A percentile compares a stretch with the other conserved stretches of the same genome.
Evolutionary conservation across 2,329 filamentous ascomycete species (phyloP).

Genomic region (Purpureocillium takamizusanense): DNA sequence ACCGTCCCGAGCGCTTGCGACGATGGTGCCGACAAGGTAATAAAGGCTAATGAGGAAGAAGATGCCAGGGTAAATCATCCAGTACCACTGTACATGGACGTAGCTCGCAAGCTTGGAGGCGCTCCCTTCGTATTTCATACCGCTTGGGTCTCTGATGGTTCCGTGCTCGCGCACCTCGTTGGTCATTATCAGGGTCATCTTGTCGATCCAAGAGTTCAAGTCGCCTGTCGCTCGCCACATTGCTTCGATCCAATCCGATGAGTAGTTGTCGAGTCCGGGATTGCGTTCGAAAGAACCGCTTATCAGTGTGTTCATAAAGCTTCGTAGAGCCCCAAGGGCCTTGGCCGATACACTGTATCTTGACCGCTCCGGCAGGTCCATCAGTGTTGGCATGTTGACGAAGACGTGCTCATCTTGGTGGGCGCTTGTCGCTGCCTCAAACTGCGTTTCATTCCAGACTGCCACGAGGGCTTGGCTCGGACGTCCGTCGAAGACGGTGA

Average conservation of each 20-base stretch:
- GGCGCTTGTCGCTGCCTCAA: conserved; percentile 15
- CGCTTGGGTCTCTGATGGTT: conserved; percentile 6
- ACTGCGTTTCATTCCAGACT: conserved; percentile 19
- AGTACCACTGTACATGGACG: conserved; percentile 24
- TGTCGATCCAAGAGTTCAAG: conserved; percentile 20
- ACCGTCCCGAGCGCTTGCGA: conserved; percentile 21
- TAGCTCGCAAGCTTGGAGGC: conserved; percentile 19
- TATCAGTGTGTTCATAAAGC: conserved; percentile 22
- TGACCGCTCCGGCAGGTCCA: conserved; percentile 15
- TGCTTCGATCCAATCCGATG: conserved; percentile 28
- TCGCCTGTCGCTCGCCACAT: conserved; percentile 23
- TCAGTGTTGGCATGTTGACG: conserved; percentile 16
- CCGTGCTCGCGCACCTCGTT: conserved; percentile 26
- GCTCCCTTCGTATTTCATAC: conserved; percentile 15
- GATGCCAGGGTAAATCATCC: conserved; percentile 24
- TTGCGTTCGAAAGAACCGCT: conserved; percentile 20
- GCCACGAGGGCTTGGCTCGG: conserved; percentile 13
- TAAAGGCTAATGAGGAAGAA: conserved; percentile 24
- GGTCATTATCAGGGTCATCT: conserved; percentile 24
- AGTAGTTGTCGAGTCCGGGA: conserved; percentile 18
- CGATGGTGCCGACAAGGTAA: conserved; percentile 25
- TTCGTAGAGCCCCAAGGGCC: conserved; percentile 18
- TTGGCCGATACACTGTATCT: conserved; percentile 21
- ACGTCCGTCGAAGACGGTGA: conserved; percentile 18
- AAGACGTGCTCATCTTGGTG: conserved; percentile 22